Conservation (phyloP, 345 rosid genomes). For the Hypericum androsaemum region DNA sequence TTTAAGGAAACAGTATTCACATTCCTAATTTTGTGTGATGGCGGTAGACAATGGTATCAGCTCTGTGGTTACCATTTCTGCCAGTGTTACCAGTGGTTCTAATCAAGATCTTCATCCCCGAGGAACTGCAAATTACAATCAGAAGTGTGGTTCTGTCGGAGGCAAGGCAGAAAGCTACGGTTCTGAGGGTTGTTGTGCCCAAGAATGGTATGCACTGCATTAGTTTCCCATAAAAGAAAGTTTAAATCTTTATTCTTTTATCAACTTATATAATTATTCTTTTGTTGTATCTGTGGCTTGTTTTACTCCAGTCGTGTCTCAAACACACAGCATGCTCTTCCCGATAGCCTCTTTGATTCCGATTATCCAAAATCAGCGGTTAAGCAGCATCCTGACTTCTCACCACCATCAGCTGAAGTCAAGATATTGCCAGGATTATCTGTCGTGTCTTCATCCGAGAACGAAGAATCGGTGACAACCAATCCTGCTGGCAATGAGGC, state of each 20-base stretch:
- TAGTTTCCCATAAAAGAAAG: conserved; percentile 13
- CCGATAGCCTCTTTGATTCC: conserved; percentile 35
- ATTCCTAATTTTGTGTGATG: conserved; percentile 3
- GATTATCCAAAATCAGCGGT: conserved; percentile 39
- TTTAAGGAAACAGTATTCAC: conserved; percentile 4
- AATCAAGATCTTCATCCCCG: conserved; percentile 25
- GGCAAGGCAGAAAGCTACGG: conserved; percentile 17
- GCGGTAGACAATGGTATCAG: conserved; percentile 28
- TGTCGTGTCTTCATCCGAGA: conserved; percentile 12
- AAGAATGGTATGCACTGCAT: conserved; percentile 20
- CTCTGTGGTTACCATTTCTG: conserved; percentile 16
- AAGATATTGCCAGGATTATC: conserved; percentile 23
- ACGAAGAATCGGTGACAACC: conserved; percentile 18
- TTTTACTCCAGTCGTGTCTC: no score
- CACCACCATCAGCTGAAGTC: conserved; percentile 16
- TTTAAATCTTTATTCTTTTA: not conserved
- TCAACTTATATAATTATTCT: not conserved
- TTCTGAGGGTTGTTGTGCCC: conserved; percentile 11
- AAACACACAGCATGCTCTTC: conserved; percentile 39
- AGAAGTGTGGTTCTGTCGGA: no score
- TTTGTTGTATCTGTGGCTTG: no score
- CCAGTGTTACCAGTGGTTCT: conserved; percentile 9
- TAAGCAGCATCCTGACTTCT: conserved; percentile 15
- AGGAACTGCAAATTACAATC: conserved; percentile 9
- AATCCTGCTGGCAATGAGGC: conserved; percentile 23